These are phyloP conservation scores for Yamadazyma conglobata DNA, from an alignment of 1,139 yeast genomes.

Conservation along the genomic window DNA sequence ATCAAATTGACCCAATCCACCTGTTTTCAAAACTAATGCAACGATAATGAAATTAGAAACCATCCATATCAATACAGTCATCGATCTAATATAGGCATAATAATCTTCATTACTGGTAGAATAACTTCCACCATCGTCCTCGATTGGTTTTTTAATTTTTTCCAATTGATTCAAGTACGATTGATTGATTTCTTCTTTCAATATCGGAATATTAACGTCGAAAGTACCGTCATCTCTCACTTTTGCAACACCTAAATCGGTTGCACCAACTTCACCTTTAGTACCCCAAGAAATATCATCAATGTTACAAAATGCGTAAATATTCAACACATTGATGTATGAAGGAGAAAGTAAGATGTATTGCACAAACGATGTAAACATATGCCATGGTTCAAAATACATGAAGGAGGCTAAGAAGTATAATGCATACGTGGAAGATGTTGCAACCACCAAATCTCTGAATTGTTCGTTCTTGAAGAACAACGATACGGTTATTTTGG, in stretches of 20 bases:
- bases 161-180: conserved; percentile 61
- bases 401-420: conserved; percentile 46
- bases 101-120: conserved; percentile 57
- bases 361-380: conserved; percentile 47
- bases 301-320: conserved; percentile 49
- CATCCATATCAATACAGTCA: conserved; percentile 79
- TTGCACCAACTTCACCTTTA: conserved; percentile 45
- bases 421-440: conserved; percentile 44
- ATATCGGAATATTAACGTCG: conserved; percentile 70
- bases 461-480: conserved; percentile 43
- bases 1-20: conserved; percentile 49
- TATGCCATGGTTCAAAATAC: conserved; percentile 51
- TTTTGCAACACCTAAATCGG: conserved; percentile 52
- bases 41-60: conserved; percentile 68
- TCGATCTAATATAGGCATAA: conserved; percentile 75
- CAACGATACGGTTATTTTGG: conserved; percentile 33
- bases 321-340: conserved; percentile 46
- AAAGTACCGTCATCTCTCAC: conserved; percentile 63
- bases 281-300: conserved; percentile 54
- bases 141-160: conserved; percentile 49
- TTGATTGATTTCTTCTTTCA: conserved; percentile 57
- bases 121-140: conserved; percentile 26
- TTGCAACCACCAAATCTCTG: conserved; percentile 48
- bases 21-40: conserved; percentile 70
- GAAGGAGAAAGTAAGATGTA: conserved; percentile 47